Conservation (phyloP, 768 basidiomycete species). For the Russula olivacea region DNA sequence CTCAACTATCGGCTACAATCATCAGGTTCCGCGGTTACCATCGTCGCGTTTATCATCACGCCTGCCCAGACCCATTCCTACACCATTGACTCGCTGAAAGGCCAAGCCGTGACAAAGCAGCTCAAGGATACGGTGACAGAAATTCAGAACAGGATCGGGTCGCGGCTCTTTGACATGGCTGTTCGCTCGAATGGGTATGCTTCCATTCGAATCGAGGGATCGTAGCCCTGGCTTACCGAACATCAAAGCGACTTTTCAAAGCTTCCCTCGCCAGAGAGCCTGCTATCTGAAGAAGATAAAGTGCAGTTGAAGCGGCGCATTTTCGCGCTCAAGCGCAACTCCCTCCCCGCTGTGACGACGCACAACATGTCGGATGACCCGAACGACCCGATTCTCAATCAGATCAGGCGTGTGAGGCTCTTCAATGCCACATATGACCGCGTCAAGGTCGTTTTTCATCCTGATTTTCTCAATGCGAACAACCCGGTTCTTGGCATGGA, state of each 20-base stretch:
- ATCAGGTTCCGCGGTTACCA: slow-evolving; percentile 65
- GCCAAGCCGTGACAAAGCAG: slow-evolving; percentile 96
- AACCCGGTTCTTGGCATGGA: slow-evolving; percentile 96
- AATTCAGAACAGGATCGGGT: slow-evolving; percentile 89
- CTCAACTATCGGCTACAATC: slow-evolving; percentile 61
- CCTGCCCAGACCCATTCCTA: slow-evolving; percentile 95
- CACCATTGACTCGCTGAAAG: slow-evolving; percentile 95
- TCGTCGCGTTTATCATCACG: slow-evolving; percentile 99
- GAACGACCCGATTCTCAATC: slow-evolving; percentile 89
- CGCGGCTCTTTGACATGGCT: slow-evolving; percentile 89
- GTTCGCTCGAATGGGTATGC: slow-evolving; percentile 84
- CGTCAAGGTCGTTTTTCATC: slow-evolving; percentile 97
- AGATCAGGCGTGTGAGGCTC: slow-evolving; percentile 87
- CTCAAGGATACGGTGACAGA: slow-evolving; percentile 93
- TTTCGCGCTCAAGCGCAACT: slow-evolving; percentile 91
- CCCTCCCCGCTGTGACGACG: slow-evolving; percentile 93
- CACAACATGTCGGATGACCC: slow-evolving; percentile 98
- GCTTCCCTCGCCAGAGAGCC: slow-evolving; percentile 63
- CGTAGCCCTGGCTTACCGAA: slow-evolving; percentile 1
- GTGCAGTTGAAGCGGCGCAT: slow-evolving; percentile 93
- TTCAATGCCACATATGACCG: slow-evolving; percentile 88
- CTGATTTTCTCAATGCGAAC: slow-evolving; percentile 95
- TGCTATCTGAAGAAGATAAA: slow-evolving; percentile 89
- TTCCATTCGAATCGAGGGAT: background rate
- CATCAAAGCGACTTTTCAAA: slow-evolving; percentile 60